A percentile compares a stretch with the other conserved stretches of the same genome.
phyloP scores from a whole-genome alignment of 2,329 filamentous ascomycete genomes.

The Talaromyces sp. region DNA sequence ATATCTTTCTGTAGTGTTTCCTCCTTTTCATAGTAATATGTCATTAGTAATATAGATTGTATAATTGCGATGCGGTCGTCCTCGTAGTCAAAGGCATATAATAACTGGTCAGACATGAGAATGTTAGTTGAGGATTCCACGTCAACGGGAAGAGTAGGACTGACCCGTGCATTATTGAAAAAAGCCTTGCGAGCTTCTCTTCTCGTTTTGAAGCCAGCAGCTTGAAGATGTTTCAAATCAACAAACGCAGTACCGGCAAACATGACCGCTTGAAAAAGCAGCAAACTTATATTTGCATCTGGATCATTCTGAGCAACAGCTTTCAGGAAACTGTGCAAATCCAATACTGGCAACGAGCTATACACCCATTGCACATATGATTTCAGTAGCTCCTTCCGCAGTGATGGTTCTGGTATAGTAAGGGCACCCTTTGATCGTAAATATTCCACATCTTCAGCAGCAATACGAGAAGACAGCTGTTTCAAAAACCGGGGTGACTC shows the following conservation, averaged over 20 bases:
- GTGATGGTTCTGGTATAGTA: constrained; percentile 63
- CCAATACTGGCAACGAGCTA: constrained; percentile 84
- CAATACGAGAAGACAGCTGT: constrained; percentile 70
- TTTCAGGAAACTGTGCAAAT: constrained; percentile 56
- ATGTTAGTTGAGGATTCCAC: neutral
- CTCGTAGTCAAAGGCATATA: constrained; percentile 91
- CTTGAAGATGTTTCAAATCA: constrained; percentile 68
- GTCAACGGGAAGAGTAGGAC: constrained; percentile 31
- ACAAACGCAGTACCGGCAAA: constrained; percentile 84
- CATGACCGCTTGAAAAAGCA: constrained; percentile 91
- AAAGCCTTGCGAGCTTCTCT: constrained; percentile 80
- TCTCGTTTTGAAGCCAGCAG: constrained; percentile 70
- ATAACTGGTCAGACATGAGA: constrained; percentile 52
- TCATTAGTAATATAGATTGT: constrained; percentile 81
- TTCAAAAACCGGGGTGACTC: constrained; percentile 65
- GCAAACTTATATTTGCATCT: constrained; percentile 68
- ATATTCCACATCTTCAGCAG: constrained; percentile 74
- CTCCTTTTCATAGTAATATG: constrained; percentile 90
- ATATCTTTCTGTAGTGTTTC: constrained; percentile 85
- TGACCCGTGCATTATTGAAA: constrained; percentile 77
- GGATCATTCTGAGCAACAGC: constrained; percentile 64
- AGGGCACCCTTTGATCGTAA: constrained; percentile 77
- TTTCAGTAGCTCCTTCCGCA: constrained; percentile 74
- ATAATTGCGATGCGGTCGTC: constrained; percentile 79
- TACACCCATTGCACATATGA: constrained; percentile 83